Percentiles rank a stretch among this genome's conserved stretches.
Conservation (phyloP, 192 early-diverging fungal genomes). For the Entrophospora sp. region DNA sequence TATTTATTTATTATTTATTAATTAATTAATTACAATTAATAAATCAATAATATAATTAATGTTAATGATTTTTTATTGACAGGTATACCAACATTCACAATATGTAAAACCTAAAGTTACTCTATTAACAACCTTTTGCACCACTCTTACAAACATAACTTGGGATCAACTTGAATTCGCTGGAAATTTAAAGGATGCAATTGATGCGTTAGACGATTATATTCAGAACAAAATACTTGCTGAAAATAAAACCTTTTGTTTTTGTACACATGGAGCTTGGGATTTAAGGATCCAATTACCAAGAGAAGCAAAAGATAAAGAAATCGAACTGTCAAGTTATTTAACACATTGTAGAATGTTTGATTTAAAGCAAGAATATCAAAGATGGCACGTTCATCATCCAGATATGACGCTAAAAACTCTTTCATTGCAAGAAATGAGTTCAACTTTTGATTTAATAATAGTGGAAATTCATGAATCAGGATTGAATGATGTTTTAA, state of each 20-base stretch:
- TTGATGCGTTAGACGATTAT: conserved; percentile 40
- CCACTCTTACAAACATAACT: conserved; percentile 50
- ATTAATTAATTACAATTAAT: no score
- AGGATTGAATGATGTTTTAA: conserved; percentile 52
- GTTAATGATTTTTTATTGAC: not conserved
- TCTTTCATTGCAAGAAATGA: conserved; percentile 50
- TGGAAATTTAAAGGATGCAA: conserved; percentile 46
- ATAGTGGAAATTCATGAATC: conserved; percentile 39
- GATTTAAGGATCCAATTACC: conserved; percentile 61
- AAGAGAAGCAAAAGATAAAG: conserved; percentile 56
- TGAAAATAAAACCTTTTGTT: conserved; percentile 47
- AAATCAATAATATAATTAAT: no score
- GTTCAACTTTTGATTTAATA: conserved; percentile 43
- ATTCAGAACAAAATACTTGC: conserved; percentile 42
- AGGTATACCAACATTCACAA: conserved; percentile 34
- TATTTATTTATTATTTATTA: no score
- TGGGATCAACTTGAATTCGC: conserved; percentile 41
- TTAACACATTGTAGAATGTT: conserved; percentile 54
- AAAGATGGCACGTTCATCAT: conserved; percentile 54
- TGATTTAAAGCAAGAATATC: conserved; percentile 58
- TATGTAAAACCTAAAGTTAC: conserved; percentile 44
- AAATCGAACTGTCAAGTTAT: conserved; percentile 46
- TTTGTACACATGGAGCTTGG: conserved; percentile 68
- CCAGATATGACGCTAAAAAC: conserved; percentile 40
- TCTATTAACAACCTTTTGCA: conserved; percentile 49